Evolutionary conservation across 306 rosid genomes (phyloP).

Genomic region (Vigna angularis): DNA sequence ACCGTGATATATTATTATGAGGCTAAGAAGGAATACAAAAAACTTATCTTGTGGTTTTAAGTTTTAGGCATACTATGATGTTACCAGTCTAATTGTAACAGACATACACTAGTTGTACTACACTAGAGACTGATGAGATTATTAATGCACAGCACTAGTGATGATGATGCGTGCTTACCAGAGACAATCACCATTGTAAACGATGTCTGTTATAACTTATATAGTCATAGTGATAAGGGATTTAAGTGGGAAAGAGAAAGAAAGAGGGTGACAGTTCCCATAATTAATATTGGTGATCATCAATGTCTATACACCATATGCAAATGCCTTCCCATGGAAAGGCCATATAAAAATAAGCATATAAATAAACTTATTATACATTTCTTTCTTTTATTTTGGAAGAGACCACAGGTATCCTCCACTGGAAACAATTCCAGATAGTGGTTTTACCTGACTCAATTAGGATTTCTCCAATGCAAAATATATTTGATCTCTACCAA

Average conservation of each 20-base stretch:
- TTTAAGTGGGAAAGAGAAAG: not conserved
- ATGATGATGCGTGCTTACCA: not conserved
- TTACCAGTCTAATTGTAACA: not conserved
- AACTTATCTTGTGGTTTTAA: not conserved
- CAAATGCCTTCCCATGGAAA: slow-evolving; percentile 18
- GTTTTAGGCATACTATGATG: not conserved
- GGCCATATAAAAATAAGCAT: not conserved
- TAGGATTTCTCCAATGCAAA: not conserved
- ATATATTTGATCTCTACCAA: not conserved
- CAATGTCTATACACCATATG: no score
- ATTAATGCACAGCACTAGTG: not conserved
- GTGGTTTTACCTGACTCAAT: not conserved
- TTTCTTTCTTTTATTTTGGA: not conserved
- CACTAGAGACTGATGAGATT: not conserved
- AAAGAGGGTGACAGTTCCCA: not conserved
- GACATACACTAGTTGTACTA: not conserved
- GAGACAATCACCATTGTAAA: not conserved
- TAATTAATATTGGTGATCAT: no score
- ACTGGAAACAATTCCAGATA: not conserved
- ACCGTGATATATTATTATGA: slow-evolving; percentile 26
- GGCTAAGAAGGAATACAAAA: slow-evolving; percentile 23
- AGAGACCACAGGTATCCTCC: not conserved
- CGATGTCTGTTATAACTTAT: not conserved
- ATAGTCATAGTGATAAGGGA: not conserved
- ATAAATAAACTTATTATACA: slow-evolving; percentile 1